These are phyloP conservation scores for Pseudogymnoascus sp. DNA, from an alignment of 2,329 filamentous ascomycete species.

Conservation along the genomic window DNA sequence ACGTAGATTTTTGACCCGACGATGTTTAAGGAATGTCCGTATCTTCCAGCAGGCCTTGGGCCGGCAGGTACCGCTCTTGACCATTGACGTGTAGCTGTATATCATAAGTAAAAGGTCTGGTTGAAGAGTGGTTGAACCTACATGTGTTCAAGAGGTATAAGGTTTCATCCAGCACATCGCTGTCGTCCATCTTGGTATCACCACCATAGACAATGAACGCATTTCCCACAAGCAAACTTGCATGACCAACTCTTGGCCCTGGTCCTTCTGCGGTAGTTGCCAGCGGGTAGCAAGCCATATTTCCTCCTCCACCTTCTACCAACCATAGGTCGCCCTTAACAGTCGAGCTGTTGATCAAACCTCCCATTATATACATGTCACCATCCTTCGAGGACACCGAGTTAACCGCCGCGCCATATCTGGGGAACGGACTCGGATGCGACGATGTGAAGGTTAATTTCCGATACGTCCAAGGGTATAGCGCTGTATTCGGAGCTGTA, in stretches of 20 bases:
- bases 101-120: constrained; percentile 15
- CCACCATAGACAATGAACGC: constrained; percentile 98
- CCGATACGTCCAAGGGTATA: constrained; percentile 94
- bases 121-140: constrained; percentile 42
- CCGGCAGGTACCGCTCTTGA: constrained; percentile 85
- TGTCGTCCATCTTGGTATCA: constrained; percentile 94
- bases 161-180: constrained; percentile 86
- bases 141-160: constrained; percentile 95
- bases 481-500: constrained; percentile 60
- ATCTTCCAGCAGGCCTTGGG: constrained; percentile 77
- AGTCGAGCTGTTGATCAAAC: constrained; percentile 85
- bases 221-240: constrained; percentile 90
- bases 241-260: constrained; percentile 87
- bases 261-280: constrained; percentile 89
- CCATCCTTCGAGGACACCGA: constrained; percentile 89
- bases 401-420: constrained; percentile 96
- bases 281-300: constrained; percentile 83
- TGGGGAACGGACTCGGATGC: constrained; percentile 80
- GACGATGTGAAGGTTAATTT: constrained; percentile 76
- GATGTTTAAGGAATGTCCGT: constrained; percentile 94
- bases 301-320: constrained; percentile 80
- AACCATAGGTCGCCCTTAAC: constrained; percentile 98
- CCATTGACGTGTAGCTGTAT: constrained; percentile 92
- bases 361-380: constrained; percentile 95
- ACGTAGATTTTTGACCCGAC: constrained; percentile 95